phyloP scores from a whole-genome alignment of 495 filamentous ascomycete species.

The Chaetomium fimeti region DNA sequence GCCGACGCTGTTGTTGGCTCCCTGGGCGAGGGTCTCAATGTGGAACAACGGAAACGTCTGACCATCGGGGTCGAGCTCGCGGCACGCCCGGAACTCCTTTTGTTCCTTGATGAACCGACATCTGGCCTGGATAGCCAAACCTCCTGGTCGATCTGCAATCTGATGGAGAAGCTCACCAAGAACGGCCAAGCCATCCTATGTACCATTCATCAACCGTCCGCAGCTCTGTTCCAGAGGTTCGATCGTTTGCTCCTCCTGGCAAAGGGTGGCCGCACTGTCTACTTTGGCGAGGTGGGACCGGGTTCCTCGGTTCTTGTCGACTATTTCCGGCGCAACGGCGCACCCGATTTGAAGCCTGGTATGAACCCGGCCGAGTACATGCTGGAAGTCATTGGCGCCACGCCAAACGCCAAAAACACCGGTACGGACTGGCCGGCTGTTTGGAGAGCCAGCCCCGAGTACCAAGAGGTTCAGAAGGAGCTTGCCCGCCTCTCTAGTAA shows the following conservation, averaged over 20 bases:
- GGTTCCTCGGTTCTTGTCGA: not conserved
- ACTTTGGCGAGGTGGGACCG: not conserved
- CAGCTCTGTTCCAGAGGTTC: not conserved
- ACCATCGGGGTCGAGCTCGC: slow-evolving; percentile 89
- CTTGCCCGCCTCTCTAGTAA: too few relatives aligned
- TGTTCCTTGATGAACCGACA: slow-evolving; percentile 71
- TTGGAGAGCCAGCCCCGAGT: not conserved
- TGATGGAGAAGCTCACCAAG: not conserved
- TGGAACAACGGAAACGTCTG: slow-evolving; percentile 57
- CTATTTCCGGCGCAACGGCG: not conserved
- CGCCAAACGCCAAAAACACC: not conserved
- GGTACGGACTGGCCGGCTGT: not conserved
- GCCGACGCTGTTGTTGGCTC: slow-evolving; percentile 70
- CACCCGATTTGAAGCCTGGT: not conserved
- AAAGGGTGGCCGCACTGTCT: not conserved
- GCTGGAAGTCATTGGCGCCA: not conserved
- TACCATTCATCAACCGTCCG: not conserved
- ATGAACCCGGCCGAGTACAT: not conserved
- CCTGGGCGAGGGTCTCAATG: slow-evolving; percentile 24
- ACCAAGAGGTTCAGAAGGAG: too few relatives aligned
- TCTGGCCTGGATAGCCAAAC: slow-evolving; percentile 64
- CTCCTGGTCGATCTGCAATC: not conserved
- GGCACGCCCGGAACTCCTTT: slow-evolving; percentile 68
- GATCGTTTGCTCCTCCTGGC: not conserved
- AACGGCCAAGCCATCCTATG: not conserved